Evolutionary conservation across 495 filamentous ascomycete species (phyloP).

Genomic region (Tirmania nivea): DNA sequence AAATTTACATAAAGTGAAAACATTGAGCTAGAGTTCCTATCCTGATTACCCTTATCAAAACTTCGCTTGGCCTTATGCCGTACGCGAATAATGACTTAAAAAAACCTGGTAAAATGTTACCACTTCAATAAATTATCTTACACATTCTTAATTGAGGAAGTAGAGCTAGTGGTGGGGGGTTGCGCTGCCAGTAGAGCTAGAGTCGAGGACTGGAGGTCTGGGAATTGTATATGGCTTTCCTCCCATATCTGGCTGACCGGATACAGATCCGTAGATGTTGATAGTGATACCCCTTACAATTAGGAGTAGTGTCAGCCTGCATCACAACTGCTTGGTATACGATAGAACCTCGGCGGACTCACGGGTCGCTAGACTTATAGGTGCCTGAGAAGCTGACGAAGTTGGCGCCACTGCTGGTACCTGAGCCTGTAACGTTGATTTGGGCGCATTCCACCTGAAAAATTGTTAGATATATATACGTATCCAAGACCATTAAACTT

Average conservation of each 20-base stretch:
- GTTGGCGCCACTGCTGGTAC: conserved; percentile 22
- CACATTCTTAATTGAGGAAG: too few relatives aligned
- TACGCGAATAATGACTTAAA: too few relatives aligned
- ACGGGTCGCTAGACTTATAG: conserved; percentile 28
- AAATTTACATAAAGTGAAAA: too few relatives aligned
- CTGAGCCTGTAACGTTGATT: conserved; percentile 30
- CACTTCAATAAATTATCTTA: too few relatives aligned
- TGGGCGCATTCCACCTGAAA: conserved; percentile 28
- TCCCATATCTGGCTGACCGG: conserved; percentile 19
- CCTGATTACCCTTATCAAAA: too few relatives aligned
- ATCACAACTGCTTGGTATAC: not conserved
- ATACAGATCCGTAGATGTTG: conserved; percentile 32
- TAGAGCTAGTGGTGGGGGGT: too few relatives aligned
- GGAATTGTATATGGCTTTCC: not conserved
- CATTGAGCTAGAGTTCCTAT: too few relatives aligned
- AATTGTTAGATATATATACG: conserved; percentile 25
- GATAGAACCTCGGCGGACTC: not conserved
- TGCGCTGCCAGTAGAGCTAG: too few relatives aligned
- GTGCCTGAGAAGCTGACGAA: conserved; percentile 37
- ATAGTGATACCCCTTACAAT: conserved; percentile 24
- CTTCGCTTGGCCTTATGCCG: too few relatives aligned
- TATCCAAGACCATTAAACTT: too few relatives aligned
- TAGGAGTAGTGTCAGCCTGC: not conserved
- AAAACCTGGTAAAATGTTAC: too few relatives aligned
- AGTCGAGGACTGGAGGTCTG: not conserved